phyloP scores from a whole-genome alignment of 2,329 filamentous ascomycete species.

The Alternaria longipes region DNA sequence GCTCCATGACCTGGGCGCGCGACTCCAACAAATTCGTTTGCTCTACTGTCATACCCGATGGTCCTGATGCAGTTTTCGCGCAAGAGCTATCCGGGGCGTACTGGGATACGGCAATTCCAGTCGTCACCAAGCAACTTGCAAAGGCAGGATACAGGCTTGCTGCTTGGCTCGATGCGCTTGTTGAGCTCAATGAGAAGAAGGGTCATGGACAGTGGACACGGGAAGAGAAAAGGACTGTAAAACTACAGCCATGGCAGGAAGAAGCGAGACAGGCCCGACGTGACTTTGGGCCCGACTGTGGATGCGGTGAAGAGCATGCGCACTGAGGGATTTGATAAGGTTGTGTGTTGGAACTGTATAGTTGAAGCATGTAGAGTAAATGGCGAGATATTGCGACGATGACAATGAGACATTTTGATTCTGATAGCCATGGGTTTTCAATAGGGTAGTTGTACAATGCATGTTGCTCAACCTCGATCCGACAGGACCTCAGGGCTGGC shows the following conservation, averaged over 20 bases:
- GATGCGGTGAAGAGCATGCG: slow-evolving; percentile 33
- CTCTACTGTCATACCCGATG: slow-evolving; percentile 52
- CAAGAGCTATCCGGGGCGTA: slow-evolving; percentile 52
- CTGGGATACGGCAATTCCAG: slow-evolving; percentile 49
- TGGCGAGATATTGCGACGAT: neutral
- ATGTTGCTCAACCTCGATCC: neutral
- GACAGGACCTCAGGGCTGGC: neutral
- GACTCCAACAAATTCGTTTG: slow-evolving; percentile 57
- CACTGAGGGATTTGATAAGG: slow-evolving; percentile 19
- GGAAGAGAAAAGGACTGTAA: slow-evolving; percentile 23
- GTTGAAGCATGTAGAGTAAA: neutral
- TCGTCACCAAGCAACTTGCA: slow-evolving; percentile 56
- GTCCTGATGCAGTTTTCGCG: slow-evolving; percentile 46
- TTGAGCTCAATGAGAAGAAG: slow-evolving; percentile 28
- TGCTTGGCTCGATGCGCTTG: slow-evolving; percentile 44
- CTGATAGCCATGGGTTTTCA: no score
- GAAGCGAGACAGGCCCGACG: slow-evolving; percentile 37
- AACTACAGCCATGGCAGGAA: slow-evolving; percentile 40
- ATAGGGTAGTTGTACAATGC: no score
- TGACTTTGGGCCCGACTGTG: slow-evolving; percentile 42
- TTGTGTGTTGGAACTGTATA: neutral
- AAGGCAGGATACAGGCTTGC: slow-evolving; percentile 50
- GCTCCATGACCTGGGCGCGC: slow-evolving; percentile 53
- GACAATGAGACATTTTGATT: neutral
- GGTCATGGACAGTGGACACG: slow-evolving; percentile 18